phyloP scores from a whole-genome alignment of 1,284 basidiomycete species.

The Leccinum pachyderme region DNA sequence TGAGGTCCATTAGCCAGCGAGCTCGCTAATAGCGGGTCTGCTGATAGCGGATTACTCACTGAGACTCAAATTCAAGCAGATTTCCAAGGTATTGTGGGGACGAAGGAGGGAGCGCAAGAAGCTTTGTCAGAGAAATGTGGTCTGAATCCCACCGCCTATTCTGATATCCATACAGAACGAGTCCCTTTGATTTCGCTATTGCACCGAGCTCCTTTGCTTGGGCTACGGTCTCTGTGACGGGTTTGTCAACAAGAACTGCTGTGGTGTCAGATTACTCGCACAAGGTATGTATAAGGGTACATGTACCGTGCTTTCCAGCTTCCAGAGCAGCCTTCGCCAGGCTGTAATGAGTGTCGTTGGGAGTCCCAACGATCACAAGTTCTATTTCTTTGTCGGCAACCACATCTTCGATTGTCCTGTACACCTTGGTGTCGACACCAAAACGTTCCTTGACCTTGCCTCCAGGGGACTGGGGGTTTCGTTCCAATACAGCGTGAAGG shows the following conservation, averaged over 20 bases:
- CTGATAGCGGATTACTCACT: slow-evolving; percentile 41
- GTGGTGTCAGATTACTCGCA: slow-evolving; percentile 2
- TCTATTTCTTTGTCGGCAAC: slow-evolving; percentile 61
- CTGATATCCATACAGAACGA: slow-evolving; percentile 77
- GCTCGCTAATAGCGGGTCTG: not conserved
- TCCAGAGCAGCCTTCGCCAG: slow-evolving; percentile 64
- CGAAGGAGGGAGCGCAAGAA: slow-evolving; percentile 55
- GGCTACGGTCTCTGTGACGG: slow-evolving; percentile 63
- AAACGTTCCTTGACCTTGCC: slow-evolving; percentile 66
- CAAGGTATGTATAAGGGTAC: not conserved
- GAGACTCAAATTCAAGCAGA: slow-evolving; percentile 73
- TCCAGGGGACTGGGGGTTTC: slow-evolving; percentile 55
- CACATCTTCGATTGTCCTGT: slow-evolving; percentile 55
- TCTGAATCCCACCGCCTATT: slow-evolving; percentile 85
- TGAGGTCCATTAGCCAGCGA: slow-evolving; percentile 27
- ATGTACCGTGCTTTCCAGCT: slow-evolving; percentile 76
- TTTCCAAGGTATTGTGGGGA: slow-evolving; percentile 58
- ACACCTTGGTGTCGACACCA: slow-evolving; percentile 54
- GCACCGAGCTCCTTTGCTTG: slow-evolving; percentile 68
- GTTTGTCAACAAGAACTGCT: slow-evolving; percentile 82
- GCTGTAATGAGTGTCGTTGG: slow-evolving; percentile 77
- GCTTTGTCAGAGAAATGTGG: slow-evolving; percentile 69
- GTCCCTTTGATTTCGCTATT: slow-evolving; percentile 63
- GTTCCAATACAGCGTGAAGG: slow-evolving; percentile 66
- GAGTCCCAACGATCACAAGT: slow-evolving; percentile 72